phyloP scores from a whole-genome alignment of 768 basidiomycete species.

The Boletus rubroflammeus region DNA sequence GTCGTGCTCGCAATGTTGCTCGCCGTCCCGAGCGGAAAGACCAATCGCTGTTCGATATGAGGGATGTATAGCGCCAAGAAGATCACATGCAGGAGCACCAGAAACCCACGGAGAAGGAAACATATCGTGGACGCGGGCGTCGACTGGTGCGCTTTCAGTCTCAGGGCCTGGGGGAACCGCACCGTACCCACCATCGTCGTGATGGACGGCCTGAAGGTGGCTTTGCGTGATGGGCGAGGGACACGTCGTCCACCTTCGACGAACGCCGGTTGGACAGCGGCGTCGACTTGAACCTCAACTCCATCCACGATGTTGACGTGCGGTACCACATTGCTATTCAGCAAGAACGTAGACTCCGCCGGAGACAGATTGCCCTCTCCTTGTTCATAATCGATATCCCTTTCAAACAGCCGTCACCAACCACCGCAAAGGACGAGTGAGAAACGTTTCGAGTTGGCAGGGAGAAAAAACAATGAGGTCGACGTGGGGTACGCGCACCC shows the following conservation, averaged over 20 bases:
- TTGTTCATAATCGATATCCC: neutral
- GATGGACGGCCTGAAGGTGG: neutral
- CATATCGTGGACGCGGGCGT: neutral
- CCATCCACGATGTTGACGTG: neutral
- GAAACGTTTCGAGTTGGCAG: neutral
- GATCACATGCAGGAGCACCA: neutral
- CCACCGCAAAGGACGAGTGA: neutral
- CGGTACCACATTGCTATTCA: neutral
- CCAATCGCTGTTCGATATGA: too few species aligned
- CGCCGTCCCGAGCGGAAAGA: too few species aligned
- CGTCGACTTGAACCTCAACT: neutral
- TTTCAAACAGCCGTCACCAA: neutral
- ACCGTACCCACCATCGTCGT: too few species aligned
- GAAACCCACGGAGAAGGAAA: neutral
- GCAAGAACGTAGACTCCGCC: neutral
- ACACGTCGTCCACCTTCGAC: neutral
- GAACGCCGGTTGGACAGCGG: too few species aligned
- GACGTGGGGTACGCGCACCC: neutral
- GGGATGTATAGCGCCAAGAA: neutral
- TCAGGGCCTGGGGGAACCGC: neutral
- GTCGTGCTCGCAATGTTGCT: too few species aligned
- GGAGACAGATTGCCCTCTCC: neutral
- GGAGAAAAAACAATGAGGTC: neutral
- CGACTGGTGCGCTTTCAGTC: neutral
- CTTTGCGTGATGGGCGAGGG: neutral